Evolutionary conservation across 2,329 filamentous ascomycete genomes (phyloP), one percentile per base, ranked within the genome.

Genomic region (Dactylellina haptotyla): DNA sequence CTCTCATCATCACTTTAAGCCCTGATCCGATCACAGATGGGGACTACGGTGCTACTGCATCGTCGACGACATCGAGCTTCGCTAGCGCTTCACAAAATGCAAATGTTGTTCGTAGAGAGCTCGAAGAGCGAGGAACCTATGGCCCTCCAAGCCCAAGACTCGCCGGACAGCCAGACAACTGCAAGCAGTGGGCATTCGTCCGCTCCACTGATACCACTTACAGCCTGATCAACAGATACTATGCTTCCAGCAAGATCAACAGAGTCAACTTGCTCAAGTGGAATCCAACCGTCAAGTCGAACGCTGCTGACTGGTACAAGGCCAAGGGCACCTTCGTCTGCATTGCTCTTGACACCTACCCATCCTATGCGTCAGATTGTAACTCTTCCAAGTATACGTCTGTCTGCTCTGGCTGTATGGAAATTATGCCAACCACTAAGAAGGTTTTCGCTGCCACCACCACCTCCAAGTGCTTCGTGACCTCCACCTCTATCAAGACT

Each of bases 241-340:
- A 51, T 12, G 18, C 25, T 23, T 41, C 51, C 14, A 51, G 30
- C 20, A 46, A 43, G 8, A 46, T 69, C 39, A 62, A 41, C 16
- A 48, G 46, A 14, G 16, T 37, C 57, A 63, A 63, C 9, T 32
- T 70, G 28, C 12, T 51, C 3, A 50, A 46, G 41, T 66, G 62
- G 62, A 66, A 66, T 23, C 37, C 62, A n/a, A 41, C 51, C 20
- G 14, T 66, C 41, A 67, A 67, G 63, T 23, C 4, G n/a, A 34
- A 59, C 12, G 37, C 25, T 34, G 45, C 63, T 2, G 53, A 50
- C 12, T 58, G 53, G 18, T 10, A 39, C 5, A 43, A 26, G 12
- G 28, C 18, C 26, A 43, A 51, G 30, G 41, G 65, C n/a, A 45
- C 23, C 32, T 70, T 34, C 32, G 14, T 71, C 28, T 71, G 57